Base-by-base conservation (phyloP, 306 rosid species). In the Prunus padus region DNA sequence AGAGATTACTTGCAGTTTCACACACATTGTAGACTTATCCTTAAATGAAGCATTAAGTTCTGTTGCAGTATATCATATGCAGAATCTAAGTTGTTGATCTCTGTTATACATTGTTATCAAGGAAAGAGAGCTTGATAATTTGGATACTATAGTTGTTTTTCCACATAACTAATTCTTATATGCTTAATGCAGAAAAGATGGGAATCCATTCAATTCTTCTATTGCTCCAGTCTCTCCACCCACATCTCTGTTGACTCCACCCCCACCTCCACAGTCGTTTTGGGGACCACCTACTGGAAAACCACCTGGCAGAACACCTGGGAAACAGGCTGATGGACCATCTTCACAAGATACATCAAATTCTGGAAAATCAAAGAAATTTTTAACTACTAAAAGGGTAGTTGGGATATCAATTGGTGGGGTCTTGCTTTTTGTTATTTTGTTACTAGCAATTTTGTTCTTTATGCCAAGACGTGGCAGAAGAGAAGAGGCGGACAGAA, bases 381-480 rank as follows among this genome's bases (percentile, higher is more conserved):
- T 60, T 75, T 76, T 73, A 26, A 73, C 73, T 64, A 86, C 80
- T 31, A 91, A 81, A 75, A 88, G 75, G 80, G 92, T 94, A 76
- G 90, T 89, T 79, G 87, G 89, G 87, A 83, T 94, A 88, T 82
- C 96, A 57, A 78, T 91, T 81, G 89, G 91, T 65, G 89, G 83
- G 31, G 72, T 85, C 22, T 79, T 91, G 52, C 67, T 77, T 44
- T 66, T 90, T 79, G 52, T 91, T 42, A 79, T 91, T 73, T 54
- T 94, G 77, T 82, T 46, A 20, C 65, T 91, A 56, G 97, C 81
- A 68, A 73, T 89, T 23, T 65, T 81, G 55, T 88, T 94, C 61
- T 88, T 90, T 46, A 70, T 91, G 77, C 92, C 94, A 79, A 85
- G 80, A 75, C 89, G 89, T 82, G 70, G 65, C 67, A 79, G 80